Evolutionary conservation across 164 flowering plant species (phyloP).

Genomic region (Vitis rotundifolia): DNA sequence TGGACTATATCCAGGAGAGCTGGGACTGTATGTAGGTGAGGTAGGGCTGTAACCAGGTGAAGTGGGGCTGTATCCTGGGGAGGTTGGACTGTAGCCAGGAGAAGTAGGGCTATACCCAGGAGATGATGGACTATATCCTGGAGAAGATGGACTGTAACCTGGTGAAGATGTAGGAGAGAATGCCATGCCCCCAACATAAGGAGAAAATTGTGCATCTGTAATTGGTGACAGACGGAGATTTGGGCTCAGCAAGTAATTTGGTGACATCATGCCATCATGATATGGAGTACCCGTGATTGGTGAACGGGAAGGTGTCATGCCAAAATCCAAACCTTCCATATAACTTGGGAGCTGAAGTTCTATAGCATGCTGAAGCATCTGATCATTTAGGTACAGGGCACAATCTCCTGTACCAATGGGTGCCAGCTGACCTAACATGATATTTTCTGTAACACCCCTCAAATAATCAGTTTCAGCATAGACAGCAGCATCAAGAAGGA

Average conservation of each 20-base stretch:
- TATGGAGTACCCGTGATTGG: conserved; percentile 85
- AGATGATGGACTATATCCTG: conserved; percentile 90
- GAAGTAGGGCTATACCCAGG: too few species aligned
- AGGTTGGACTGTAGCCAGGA: conserved; percentile 91
- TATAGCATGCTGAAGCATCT: conserved; percentile 94
- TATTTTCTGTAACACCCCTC: conserved; percentile 94
- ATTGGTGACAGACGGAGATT: conserved; percentile 73
- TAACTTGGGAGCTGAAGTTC: conserved; percentile 96
- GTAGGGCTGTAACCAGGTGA: conserved; percentile 92
- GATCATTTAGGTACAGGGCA: conserved; percentile 80
- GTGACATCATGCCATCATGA: conserved; percentile 96
- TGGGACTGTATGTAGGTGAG: conserved; percentile 88
- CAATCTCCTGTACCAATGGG: conserved; percentile 98
- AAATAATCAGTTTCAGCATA: conserved; percentile 88
- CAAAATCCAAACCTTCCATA: conserved; percentile 90
- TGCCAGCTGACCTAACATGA: conserved; percentile 97
- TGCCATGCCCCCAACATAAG: conserved; percentile 89
- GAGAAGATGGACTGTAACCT: conserved; percentile 88
- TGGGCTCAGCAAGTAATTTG: conserved; percentile 80
- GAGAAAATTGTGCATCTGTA: conserved; percentile 88
- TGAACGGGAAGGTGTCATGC: conserved; percentile 91
- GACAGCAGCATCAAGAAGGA: conserved; percentile 96
- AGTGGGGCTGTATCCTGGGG: conserved; percentile 95
- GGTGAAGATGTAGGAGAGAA: conserved; percentile 94
- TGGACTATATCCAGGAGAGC: conserved; percentile 90